Conservation (phyloP, 129 eudicot species). For the Dittrichia graveolens region DNA sequence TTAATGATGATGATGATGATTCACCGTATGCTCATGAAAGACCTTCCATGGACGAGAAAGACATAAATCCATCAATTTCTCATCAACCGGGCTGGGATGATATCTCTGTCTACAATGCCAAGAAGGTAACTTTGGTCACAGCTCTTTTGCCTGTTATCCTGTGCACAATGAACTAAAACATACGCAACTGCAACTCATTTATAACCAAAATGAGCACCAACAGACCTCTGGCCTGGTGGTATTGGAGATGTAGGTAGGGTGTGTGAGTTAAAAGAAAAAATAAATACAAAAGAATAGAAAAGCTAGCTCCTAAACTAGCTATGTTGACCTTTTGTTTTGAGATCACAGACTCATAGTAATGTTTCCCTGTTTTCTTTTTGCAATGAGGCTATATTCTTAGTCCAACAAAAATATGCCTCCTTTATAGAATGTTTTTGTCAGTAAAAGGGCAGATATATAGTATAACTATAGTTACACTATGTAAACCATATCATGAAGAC, state of each 20-base stretch:
- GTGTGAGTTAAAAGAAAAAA: no score
- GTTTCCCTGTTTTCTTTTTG: no score
- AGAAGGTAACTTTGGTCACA: constrained; percentile 56
- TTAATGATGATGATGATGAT: constrained; percentile 52
- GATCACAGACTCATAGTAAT: neutral
- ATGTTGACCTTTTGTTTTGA: neutral
- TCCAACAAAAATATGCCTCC: no score
- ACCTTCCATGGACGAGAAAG: constrained; percentile 36
- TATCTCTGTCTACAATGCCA: constrained; percentile 59
- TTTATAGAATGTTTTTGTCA: neutral
- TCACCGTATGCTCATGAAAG: constrained; percentile 61
- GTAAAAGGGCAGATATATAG: no score
- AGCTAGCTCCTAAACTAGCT: no score
- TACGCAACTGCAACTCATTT: neutral
- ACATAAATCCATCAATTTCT: constrained; percentile 32
- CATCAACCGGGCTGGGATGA: constrained; percentile 71
- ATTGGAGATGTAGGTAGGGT: no score
- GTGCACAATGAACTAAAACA: constrained; percentile 17
- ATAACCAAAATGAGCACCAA: neutral
- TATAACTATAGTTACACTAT: no score
- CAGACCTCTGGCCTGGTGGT: no score
- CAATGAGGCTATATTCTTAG: no score
- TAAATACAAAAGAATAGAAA: no score
- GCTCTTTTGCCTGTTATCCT: neutral
- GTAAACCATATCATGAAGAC: neutral